Evolutionary conservation across 1,284 basidiomycete species (phyloP).

Genomic region (Trichosporon asahii): DNA sequence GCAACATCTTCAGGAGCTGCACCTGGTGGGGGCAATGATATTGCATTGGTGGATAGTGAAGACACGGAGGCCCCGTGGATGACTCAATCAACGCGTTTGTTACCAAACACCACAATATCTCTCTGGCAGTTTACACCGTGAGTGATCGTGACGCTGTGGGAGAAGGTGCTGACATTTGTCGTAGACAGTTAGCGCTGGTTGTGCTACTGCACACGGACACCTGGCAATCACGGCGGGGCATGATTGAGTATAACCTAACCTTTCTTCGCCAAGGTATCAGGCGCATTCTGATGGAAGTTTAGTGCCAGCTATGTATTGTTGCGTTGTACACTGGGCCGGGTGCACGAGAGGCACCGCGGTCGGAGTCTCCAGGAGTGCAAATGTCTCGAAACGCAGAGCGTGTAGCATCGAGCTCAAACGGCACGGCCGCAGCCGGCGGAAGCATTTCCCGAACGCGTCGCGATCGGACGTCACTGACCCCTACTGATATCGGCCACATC

Average conservation of each 20-base stretch:
- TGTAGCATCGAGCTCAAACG: too few relatives aligned
- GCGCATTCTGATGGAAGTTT: conserved; percentile 47
- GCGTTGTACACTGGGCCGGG: background rate
- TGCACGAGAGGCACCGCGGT: too few relatives aligned
- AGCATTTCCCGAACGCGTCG: background rate
- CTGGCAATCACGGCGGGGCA: conserved; percentile 70
- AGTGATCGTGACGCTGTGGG: conserved; percentile 22
- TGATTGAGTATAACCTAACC: conserved; percentile 90
- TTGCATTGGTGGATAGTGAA: conserved; percentile 47
- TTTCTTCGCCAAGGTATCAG: conserved; percentile 63
- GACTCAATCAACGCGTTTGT: conserved; percentile 41
- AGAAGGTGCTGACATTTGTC: background rate
- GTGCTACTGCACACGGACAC: conserved; percentile 74
- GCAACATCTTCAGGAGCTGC: background rate
- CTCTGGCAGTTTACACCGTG: conserved; percentile 80
- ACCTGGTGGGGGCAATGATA: background rate
- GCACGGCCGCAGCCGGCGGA: too few relatives aligned
- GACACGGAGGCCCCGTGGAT: conserved; percentile 49
- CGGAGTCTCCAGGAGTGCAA: too few relatives aligned
- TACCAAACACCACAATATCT: conserved; percentile 69
- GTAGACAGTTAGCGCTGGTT: conserved; percentile 66
- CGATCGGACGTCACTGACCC: background rate
- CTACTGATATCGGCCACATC: background rate
- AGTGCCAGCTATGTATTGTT: background rate
- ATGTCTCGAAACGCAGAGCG: too few relatives aligned